These are phyloP conservation scores for Hymenoscyphus salicellus DNA, from an alignment of 2,329 filamentous ascomycete genomes.

Conservation along the genomic window DNA sequence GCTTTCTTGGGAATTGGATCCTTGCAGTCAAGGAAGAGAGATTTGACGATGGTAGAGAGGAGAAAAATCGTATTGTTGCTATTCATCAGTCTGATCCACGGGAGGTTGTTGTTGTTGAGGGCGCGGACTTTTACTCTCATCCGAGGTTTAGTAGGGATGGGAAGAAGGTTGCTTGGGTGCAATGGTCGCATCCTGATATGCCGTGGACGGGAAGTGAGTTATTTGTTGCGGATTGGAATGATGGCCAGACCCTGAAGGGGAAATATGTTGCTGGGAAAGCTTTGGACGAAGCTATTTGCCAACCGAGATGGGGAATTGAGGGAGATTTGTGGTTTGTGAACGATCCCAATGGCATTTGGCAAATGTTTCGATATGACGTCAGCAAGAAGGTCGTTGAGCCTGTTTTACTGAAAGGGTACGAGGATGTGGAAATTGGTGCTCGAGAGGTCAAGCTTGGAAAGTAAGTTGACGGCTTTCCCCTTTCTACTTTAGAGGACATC, in stretches of 20 bases:
- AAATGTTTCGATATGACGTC: constrained; percentile 43
- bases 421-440: constrained; percentile 42
- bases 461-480: constrained; percentile 11
- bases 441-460: constrained; percentile 20
- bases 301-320: constrained; percentile 51
- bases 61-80: constrained; percentile 32
- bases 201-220: constrained; percentile 49
- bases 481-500: constrained; percentile 8
- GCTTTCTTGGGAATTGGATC: constrained; percentile 44
- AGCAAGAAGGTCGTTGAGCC: constrained; percentile 30
- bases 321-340: constrained; percentile 48
- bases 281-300: constrained; percentile 43
- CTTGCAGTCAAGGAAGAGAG: constrained; percentile 54
- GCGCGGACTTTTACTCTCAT: constrained; percentile 52
- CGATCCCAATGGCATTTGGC: constrained; percentile 47
- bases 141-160: constrained; percentile 50
- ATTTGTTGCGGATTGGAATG: constrained; percentile 43
- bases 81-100: constrained; percentile 33
- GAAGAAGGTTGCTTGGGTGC: constrained; percentile 48
- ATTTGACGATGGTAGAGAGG: constrained; percentile 29
- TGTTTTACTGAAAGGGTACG: constrained; percentile 40
- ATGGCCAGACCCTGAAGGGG: constrained; percentile 35
- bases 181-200: constrained; percentile 55
- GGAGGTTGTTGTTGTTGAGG: constrained; percentile 41
- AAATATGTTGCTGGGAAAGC: constrained; percentile 43